Evolutionary conservation across 225 moss, liverwort and hornwort species (phyloP), one percentile per base, ranked within the genome.

Genomic region (Pseudoscleropodium purum): DNA sequence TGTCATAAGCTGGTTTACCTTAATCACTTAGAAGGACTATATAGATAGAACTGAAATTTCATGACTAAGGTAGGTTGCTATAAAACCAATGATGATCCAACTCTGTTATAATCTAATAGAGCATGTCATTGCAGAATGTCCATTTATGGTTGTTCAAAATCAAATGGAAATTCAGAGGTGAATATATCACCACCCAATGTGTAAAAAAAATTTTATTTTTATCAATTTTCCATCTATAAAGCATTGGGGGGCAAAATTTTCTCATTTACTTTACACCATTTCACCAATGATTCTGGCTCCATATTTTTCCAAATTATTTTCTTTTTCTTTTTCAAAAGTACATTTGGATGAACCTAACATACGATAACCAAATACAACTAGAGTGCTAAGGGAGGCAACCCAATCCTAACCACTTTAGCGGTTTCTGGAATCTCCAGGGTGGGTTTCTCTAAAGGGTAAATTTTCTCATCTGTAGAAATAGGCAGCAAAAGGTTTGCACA

Each of bases 11-110:
- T 49, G 1, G 2, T 75, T 30, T 75, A 19, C 7, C 11, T 11
- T 47, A 11, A 30, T 12, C 1, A 33, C 0, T 34, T 0, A 54
- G 6, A 18, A 0, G 1, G 7, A 20, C 10, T 26, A 15, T 15
- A 56, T 8, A 41, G 9, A 76, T 52, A 15, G 20, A 52, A 34
- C 14, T 9, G 36, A 33, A 77, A 36, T 5, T 77, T 15, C 13
- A 54, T 24, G 2, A 15, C 36, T 24, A 3, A 20, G 0, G 0
- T 24, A 54, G 52, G 36, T 52, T 77, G 15, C 36, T 36, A 24
- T 24, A 54, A 52, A 77, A 36, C 15, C 36, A 77, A 54, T 23
- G 3, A 36, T 1, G 0, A 36, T 0, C 5, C 21, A 34, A 76
- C 2, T 36, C 13, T 2, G 2, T 54, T 9, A 24, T 2, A 24